Evolutionary conservation across 2,329 filamentous ascomycete genomes (phyloP).

Genomic region (Sarocladium strictum): DNA sequence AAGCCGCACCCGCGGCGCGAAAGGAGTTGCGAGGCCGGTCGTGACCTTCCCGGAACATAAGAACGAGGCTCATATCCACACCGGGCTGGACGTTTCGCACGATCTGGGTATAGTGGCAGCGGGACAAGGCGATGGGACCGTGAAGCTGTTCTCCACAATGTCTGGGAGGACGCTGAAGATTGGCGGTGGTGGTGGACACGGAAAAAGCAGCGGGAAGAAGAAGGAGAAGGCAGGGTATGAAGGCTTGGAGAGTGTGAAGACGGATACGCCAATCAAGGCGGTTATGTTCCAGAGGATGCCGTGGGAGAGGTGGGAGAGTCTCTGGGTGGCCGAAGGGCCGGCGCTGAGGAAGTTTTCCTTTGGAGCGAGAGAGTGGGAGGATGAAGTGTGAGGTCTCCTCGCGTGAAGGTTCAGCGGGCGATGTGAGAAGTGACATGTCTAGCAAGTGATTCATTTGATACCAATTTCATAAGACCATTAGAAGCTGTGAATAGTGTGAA

Average conservation of each 20-base stretch:
- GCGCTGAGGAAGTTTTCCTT: slow-evolving; percentile 39
- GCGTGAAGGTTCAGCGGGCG: no score
- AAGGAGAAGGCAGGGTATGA: slow-evolving; percentile 11
- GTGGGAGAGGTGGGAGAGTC: slow-evolving; percentile 35
- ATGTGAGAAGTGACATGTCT: no score
- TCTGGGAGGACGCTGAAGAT: slow-evolving; percentile 34
- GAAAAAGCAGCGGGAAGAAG: background rate
- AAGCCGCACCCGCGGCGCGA: background rate
- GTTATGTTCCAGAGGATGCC: slow-evolving; percentile 41
- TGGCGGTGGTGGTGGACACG: background rate
- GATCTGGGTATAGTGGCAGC: slow-evolving; percentile 47
- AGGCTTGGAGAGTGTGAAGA: slow-evolving; percentile 18
- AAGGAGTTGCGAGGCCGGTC: slow-evolving; percentile 27
- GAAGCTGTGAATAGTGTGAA: no score
- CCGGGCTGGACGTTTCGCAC: slow-evolving; percentile 43
- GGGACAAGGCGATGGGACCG: slow-evolving; percentile 42
- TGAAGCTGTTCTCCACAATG: slow-evolving; percentile 43
- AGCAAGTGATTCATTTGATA: no score
- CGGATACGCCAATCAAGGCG: slow-evolving; percentile 30
- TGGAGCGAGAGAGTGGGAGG: slow-evolving; percentile 23
- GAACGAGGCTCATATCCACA: slow-evolving; percentile 41
- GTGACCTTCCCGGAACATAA: slow-evolving; percentile 43
- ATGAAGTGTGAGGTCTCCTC: no score
- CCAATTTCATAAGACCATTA: no score
- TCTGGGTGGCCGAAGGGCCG: slow-evolving; percentile 37